A percentile compares a stretch with the other conserved stretches of the same genome.
phyloP scores from a whole-genome alignment of 768 basidiomycete species.

The Suillus hirtellus region DNA sequence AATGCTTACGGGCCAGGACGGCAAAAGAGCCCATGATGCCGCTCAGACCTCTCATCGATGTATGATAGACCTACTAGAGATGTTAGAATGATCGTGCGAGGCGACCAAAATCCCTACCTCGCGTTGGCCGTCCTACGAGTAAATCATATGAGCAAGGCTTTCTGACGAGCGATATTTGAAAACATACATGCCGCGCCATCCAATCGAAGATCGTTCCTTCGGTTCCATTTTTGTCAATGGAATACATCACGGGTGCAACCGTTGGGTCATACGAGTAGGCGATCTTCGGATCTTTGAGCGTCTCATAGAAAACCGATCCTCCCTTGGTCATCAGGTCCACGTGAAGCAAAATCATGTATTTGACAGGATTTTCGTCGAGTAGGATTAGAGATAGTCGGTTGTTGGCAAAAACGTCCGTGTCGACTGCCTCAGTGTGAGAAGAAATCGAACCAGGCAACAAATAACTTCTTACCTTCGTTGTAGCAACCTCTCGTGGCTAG shows the following conservation, averaged over 20 bases:
- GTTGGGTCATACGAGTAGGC: slow-evolving; percentile 23
- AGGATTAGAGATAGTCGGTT: slow-evolving; percentile 35
- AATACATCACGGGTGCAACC: slow-evolving; percentile 24
- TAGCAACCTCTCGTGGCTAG: slow-evolving; percentile 32
- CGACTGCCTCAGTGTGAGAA: slow-evolving; percentile 22
- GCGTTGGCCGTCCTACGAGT: slow-evolving; percentile 19
- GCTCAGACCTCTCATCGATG: slow-evolving; percentile 25
- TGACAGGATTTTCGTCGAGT: slow-evolving; percentile 23
- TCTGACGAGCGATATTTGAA: neutral
- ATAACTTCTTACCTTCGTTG: slow-evolving; percentile 28
- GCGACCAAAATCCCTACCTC: slow-evolving; percentile 16
- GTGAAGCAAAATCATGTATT: slow-evolving; percentile 22
- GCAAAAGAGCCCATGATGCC: slow-evolving; percentile 28
- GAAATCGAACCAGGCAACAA: neutral
- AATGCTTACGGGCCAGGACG: slow-evolving; percentile 21
- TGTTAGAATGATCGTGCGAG: neutral
- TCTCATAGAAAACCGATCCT: slow-evolving; percentile 26
- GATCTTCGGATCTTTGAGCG: slow-evolving; percentile 24
- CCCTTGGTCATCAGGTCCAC: slow-evolving; percentile 21
- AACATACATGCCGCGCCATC: slow-evolving; percentile 24
- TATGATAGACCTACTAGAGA: slow-evolving; percentile 21
- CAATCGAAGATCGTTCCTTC: slow-evolving; percentile 27
- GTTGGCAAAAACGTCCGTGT: slow-evolving; percentile 33
- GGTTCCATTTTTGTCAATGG: slow-evolving; percentile 20
- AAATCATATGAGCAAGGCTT: neutral